A percentile compares a stretch with the other conserved stretches of the same genome.
phyloP scores from a whole-genome alignment of 306 rosid species.

The Lagenaria siceraria region DNA sequence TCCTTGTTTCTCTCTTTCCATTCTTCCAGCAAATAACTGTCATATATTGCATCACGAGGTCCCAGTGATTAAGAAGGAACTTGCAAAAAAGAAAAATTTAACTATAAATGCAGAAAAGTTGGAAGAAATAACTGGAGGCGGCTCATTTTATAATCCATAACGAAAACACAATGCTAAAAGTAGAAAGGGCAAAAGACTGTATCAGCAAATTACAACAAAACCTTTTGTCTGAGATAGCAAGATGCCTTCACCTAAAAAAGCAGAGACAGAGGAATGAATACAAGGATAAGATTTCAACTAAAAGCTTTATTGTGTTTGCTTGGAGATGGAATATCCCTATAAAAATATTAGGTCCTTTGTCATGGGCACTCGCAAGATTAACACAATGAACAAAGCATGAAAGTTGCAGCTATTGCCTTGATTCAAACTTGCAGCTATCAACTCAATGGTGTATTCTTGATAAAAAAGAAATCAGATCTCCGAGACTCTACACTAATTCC shows the following conservation, averaged over 20 bases:
- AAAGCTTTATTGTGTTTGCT: background rate
- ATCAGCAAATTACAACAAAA: background rate
- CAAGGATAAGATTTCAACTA: background rate
- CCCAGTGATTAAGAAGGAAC: background rate
- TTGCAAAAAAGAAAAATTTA: background rate
- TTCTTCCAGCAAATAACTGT: conserved; percentile 86
- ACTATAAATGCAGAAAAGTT: background rate
- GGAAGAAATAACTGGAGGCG: background rate
- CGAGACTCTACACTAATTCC: background rate
- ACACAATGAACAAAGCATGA: background rate
- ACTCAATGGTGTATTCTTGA: background rate
- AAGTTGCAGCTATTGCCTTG: no score
- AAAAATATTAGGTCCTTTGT: background rate
- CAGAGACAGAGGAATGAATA: background rate
- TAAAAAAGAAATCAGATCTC: background rate
- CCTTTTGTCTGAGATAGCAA: background rate
- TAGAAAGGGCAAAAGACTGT: background rate
- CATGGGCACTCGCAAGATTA: background rate
- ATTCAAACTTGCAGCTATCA: background rate
- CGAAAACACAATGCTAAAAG: background rate
- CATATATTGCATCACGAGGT: background rate
- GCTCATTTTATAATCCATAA: background rate
- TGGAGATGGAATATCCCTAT: background rate
- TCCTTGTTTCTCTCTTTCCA: conserved; percentile 82
- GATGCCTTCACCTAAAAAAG: background rate